These are phyloP conservation scores for Polyplosphaeria fusca DNA, from an alignment of 495 filamentous ascomycete genomes.

Conservation along the genomic window DNA sequence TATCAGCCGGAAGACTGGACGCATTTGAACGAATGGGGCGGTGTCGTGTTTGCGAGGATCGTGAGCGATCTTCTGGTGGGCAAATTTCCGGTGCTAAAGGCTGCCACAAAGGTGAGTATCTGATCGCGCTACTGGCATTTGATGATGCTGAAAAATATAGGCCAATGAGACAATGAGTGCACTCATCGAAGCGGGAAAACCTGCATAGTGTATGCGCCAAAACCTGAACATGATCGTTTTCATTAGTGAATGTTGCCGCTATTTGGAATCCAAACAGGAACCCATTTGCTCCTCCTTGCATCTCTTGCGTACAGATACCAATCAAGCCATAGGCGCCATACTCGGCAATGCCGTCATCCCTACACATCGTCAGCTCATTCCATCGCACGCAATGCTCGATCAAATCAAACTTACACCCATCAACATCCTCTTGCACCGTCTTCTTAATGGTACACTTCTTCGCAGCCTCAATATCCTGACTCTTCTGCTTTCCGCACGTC, in stretches of 20 bases:
- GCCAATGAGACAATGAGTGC: constrained; percentile 23
- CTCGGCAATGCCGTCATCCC: too few species aligned
- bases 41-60: constrained; percentile 50
- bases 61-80: constrained; percentile 44
- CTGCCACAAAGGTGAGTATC: constrained; percentile 1
- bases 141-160: not conserved
- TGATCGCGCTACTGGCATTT: not conserved
- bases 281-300: too few species aligned
- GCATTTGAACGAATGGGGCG: constrained; percentile 48
- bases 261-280: too few species aligned
- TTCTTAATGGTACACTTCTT: constrained; percentile 49
- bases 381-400: too few species aligned
- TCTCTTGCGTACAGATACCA: too few species aligned
- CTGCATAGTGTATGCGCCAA: too few species aligned
- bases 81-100: constrained; percentile 12
- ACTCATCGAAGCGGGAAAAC: constrained; percentile 13
- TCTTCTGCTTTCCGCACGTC: constrained; percentile 41
- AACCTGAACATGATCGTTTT: too few species aligned
- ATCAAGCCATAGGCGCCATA: too few species aligned
- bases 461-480: constrained; percentile 44
- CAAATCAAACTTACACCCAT: constrained; percentile 53
- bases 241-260: too few species aligned
- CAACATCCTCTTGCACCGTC: constrained; percentile 45
- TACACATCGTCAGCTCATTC: too few species aligned
- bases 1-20: constrained; percentile 44